Conservation (phyloP, 441 rosid genomes). For the Populus hybrid region DNA sequence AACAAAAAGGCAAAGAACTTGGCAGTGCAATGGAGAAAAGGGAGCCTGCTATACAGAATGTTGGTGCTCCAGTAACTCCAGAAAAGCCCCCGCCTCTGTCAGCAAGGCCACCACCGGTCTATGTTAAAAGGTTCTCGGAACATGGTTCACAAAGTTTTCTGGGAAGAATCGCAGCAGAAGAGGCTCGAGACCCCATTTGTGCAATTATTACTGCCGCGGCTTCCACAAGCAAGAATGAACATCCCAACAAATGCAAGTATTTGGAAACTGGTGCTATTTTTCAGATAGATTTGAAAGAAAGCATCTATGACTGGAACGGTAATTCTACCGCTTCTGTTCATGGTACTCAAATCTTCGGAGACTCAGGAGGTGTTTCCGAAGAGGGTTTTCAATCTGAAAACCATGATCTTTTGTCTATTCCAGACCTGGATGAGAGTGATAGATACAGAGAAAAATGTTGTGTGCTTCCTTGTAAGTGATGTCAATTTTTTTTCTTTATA, state of each 20-base stretch:
- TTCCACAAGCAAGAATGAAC: neutral
- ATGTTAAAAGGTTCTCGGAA: neutral
- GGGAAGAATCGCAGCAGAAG: neutral
- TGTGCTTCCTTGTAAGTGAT: neutral
- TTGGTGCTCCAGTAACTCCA: slow-evolving; percentile 9
- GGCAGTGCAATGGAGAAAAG: too few relatives aligned
- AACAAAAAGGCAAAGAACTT: too few relatives aligned
- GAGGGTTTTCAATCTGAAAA: neutral
- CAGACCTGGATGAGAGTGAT: neutral
- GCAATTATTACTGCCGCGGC: neutral
- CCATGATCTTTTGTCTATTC: neutral
- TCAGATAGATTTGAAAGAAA: neutral
- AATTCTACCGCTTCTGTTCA: neutral
- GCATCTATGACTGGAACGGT: neutral
- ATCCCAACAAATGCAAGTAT: neutral
- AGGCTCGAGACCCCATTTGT: neutral
- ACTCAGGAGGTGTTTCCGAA: neutral
- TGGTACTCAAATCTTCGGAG: neutral
- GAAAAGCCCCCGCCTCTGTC: neutral
- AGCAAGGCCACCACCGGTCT: neutral
- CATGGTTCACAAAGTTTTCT: neutral
- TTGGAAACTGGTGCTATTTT: neutral
- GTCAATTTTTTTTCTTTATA: neutral
- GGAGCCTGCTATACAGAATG: too few relatives aligned
- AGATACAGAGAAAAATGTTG: neutral